Base-by-base conservation (phyloP, 495 filamentous ascomycete species). In the Podospora comata region DNA sequence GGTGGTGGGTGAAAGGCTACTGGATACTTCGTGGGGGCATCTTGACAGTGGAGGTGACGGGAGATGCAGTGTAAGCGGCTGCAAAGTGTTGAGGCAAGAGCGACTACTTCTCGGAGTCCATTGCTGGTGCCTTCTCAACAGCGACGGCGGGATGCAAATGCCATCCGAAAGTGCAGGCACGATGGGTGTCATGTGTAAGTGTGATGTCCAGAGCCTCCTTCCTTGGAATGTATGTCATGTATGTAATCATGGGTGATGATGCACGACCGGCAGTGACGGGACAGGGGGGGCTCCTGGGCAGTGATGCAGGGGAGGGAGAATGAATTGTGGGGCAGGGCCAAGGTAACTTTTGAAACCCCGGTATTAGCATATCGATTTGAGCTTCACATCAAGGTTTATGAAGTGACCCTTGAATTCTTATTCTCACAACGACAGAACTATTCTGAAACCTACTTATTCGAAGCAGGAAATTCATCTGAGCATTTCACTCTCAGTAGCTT, bases 381-480 rank as follows among this genome's bases (percentile, higher is more conserved):
- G 39, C 39, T 48, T 48, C 39, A 32, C 30, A 16, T 48, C 9
- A 48, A 48, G 39, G 15, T 48, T 48, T 3, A 13, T 48, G 39
- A 48, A 48, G 9, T 48, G 6, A 48, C 2, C 13, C 13, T 48
- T 48, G 5, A 48, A 48, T 11, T 48, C 2, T 48, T 48, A 48
- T 11, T 16, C 15, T 16, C 39, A 18, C 7, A 16, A 3, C 39
- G 39, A 48, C 39, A 13, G 2, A 48, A 6, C 1, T 13, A 18
- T 30, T 65, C 23, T 57, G 65, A 78, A 91, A 11, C 3, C 7
- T 72, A 87, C 86, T 72, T 90, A 88, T 26, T 91, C 73, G 60
- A 87, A 85, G 89, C 90, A 34, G 13, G 16, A 32, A 60, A 32
- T 32, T 5, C 30, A 32, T 32, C 30, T 32, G 4, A 23, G 2